Evolutionary conservation across 2,329 filamentous ascomycete genomes (phyloP).

Genomic region (Ophiostoma fasciatum): DNA sequence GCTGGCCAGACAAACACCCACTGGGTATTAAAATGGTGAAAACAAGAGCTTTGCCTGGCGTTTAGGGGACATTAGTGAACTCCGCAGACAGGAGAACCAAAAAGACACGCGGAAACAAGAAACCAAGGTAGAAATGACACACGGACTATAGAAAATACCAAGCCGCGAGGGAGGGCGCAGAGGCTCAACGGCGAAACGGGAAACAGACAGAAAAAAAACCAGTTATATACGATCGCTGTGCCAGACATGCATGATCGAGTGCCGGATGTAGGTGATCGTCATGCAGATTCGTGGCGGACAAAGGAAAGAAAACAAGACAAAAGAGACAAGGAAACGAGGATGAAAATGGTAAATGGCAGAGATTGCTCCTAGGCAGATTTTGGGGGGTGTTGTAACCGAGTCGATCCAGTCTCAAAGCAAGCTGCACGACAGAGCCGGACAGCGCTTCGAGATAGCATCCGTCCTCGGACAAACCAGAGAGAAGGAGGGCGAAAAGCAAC

Average conservation of each 20-base stretch:
- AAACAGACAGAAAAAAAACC: constrained; percentile 16
- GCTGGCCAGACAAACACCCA: background rate
- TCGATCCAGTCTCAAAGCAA: no score
- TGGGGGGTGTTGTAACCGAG: no score
- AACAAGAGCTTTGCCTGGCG: background rate
- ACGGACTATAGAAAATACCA: no score
- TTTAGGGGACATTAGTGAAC: background rate
- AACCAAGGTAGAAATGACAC: no score
- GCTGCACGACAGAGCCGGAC: no score
- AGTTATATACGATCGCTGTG: constrained; percentile 37
- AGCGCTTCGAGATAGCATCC: no score
- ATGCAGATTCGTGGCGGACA: constrained; percentile 39
- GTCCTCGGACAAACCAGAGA: no score
- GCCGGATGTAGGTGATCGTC: constrained; percentile 35
- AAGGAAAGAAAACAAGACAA: constrained; percentile 24
- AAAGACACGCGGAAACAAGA: background rate
- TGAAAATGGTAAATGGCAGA: background rate
- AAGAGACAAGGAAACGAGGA: constrained; percentile 10
- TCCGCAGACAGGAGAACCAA: background rate
- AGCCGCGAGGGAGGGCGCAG: background rate
- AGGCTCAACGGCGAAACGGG: background rate
- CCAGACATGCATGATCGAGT: constrained; percentile 45
- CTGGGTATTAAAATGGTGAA: background rate
- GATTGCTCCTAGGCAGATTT: no score
- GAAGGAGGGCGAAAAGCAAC: background rate